Base-by-base conservation (phyloP, 2,329 filamentous ascomycete species). In the Gaeumannomyces tritici region DNA sequence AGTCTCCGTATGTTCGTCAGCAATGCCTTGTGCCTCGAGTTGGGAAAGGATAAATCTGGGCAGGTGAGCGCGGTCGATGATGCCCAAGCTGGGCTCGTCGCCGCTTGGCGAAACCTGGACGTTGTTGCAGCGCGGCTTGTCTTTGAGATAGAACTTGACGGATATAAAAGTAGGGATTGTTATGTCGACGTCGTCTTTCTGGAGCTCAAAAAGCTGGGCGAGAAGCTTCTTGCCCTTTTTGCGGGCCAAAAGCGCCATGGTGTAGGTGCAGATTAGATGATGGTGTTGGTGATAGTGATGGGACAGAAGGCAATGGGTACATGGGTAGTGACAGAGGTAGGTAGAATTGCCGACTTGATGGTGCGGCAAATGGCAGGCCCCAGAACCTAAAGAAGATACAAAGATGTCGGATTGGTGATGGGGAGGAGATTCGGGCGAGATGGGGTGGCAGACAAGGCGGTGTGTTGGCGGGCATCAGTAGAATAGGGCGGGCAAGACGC, bases 11-110 rank as follows among this genome's bases (percentile, higher is more conserved):
- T 59, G 6, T 13, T 61, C 61, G 62, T 65, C 42, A 61, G 66
- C 67, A 59, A 69, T 64, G 61, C 42, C 65, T 24, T 68, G 66
- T 9, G 51, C 63, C 27, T 67, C 63, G 3, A 67, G 65, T 26
- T 66, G 65, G 0, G 65, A 68, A 3, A 66, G 15, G 21, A 68
- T 51, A 21, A 67, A 66, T 15, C 63, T 65, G 13, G 54, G 63
- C 27, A 66, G 57, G 7, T 21, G 26, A 21, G 24, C 27, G 47
- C 56, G 61, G 13, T 62, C 61, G 1, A 59, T 61, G 11, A 24
- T 2, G 59, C 4, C 42, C 18, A 61, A 12, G 63, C 29, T 64
- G 47, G 24, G 62, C 33, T 2, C 18, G 27, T 61, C n/a, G 21
- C 31, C 21, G 55, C 42, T 55, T 60, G 33, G 59, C 57, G 35